Evolutionary conservation across 2,329 filamentous ascomycete species (phyloP).

Genomic region (Amphichorda felina): DNA sequence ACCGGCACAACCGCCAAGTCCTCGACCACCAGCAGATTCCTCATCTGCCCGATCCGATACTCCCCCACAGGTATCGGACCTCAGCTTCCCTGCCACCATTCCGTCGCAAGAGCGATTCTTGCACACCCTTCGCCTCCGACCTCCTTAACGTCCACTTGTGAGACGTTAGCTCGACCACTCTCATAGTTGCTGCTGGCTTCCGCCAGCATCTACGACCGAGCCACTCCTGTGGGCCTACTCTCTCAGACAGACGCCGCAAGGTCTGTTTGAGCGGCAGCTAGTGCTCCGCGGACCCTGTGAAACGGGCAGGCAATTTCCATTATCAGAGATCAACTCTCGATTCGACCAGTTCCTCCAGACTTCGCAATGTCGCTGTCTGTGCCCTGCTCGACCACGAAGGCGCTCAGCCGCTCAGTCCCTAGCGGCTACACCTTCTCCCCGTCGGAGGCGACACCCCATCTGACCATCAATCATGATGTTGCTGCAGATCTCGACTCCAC

Average conservation of each 20-base stretch:
- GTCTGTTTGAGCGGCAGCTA: slow-evolving; percentile 97
- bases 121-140: slow-evolving; percentile 71
- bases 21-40: slow-evolving; percentile 11
- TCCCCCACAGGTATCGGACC: slow-evolving; percentile 69
- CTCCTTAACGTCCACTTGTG: slow-evolving; percentile 74
- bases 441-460: slow-evolving; percentile 71
- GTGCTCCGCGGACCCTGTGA: slow-evolving; percentile 69
- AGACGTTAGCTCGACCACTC: slow-evolving; percentile 41
- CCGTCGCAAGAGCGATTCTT: slow-evolving; percentile 71
- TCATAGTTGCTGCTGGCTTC: slow-evolving; percentile 71
- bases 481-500: slow-evolving; percentile 85
- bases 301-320: slow-evolving; percentile 11
- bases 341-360: neutral
- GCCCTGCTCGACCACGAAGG: slow-evolving; percentile 22
- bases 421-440: slow-evolving; percentile 73
- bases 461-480: slow-evolving; percentile 95
- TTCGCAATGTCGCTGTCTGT: slow-evolving; percentile 4
- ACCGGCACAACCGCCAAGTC: neutral
- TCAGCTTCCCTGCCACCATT: slow-evolving; percentile 68
- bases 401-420: slow-evolving; percentile 76
- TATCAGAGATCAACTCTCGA: neutral
- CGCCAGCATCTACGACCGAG: slow-evolving; percentile 60
- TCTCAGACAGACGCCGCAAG: slow-evolving; percentile 87
- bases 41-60: slow-evolving; percentile 55
- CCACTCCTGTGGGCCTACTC: slow-evolving; percentile 86